Percentiles rank a stretch among this genome's conserved stretches.
These are phyloP conservation scores for Pyrus betulifolia DNA, from an alignment of 306 rosid genomes.

Conservation along the genomic window DNA sequence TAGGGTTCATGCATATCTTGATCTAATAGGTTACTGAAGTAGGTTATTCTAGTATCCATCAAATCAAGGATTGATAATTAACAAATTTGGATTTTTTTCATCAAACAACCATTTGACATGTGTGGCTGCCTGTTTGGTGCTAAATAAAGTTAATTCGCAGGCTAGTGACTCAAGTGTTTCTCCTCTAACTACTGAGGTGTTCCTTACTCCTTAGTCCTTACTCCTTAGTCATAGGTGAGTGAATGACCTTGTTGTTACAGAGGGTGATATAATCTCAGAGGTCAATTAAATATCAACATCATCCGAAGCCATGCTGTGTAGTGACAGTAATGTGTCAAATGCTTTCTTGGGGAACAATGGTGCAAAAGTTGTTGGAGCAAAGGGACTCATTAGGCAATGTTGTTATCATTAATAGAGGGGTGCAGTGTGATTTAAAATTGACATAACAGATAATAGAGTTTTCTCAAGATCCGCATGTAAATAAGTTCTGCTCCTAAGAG, in stretches of 20 bases:
- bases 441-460: background rate
- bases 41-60: background rate
- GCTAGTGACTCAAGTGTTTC: background rate
- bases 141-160: background rate
- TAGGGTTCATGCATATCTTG: background rate
- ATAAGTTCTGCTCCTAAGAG: constrained; percentile 10
- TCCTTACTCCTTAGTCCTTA: background rate
- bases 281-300: background rate
- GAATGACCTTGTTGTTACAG: background rate
- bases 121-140: background rate
- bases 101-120: background rate
- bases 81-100: background rate
- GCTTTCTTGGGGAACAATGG: background rate
- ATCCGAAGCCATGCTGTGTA: background rate
- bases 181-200: background rate
- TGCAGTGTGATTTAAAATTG: background rate
- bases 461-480: background rate
- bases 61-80: background rate
- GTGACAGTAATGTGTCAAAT: background rate
- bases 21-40: background rate
- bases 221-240: background rate
- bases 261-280: background rate
- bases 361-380: background rate
- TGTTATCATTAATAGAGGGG: background rate
- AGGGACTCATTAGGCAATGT: background rate